phyloP scores from a whole-genome alignment of 148 eudicot species.

The Camellia granthamiana region DNA sequence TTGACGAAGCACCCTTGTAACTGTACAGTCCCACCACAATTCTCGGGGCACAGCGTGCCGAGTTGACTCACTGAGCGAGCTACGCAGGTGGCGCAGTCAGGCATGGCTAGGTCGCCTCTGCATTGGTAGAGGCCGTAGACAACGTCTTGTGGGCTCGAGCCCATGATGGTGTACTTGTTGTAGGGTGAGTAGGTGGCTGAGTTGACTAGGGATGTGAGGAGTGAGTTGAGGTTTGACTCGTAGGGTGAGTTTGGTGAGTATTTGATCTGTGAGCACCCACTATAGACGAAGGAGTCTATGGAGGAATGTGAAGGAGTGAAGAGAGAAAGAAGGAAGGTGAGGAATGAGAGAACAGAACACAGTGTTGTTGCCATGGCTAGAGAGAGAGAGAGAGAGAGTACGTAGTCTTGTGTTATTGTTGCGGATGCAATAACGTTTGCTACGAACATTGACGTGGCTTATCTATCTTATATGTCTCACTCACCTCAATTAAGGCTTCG shows the following conservation, averaged over 20 bases:
- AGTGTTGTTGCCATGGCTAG: constrained; percentile 8
- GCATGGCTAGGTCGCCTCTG: constrained; percentile 57
- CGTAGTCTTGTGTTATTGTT: too few relatives aligned
- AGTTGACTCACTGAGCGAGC: constrained; percentile 32
- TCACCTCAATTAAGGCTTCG: too few relatives aligned
- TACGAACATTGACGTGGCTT: too few relatives aligned
- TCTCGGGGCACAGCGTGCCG: constrained; percentile 34
- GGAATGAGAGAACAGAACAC: background rate
- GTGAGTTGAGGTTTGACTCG: constrained; percentile 47
- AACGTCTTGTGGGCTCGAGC: constrained; percentile 30
- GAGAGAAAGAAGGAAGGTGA: constrained; percentile 18
- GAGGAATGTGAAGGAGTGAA: constrained; percentile 5
- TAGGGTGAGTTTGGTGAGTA: constrained; percentile 43
- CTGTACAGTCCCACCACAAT: constrained; percentile 43
- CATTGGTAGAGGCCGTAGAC: constrained; percentile 62
- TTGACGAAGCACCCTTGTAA: constrained; percentile 49
- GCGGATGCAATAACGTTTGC: too few relatives aligned
- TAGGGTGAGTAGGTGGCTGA: constrained; percentile 57
- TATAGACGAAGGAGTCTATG: constrained; percentile 39
- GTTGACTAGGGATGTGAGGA: constrained; percentile 50
- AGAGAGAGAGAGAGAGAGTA: constrained; percentile 3
- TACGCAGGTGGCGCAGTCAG: constrained; percentile 49
- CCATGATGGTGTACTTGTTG: constrained; percentile 43
- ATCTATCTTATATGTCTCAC: too few relatives aligned
- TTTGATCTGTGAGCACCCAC: constrained; percentile 49